Base-by-base conservation (phyloP, 148 eudicot species). In the Chenopodium suecicum region DNA sequence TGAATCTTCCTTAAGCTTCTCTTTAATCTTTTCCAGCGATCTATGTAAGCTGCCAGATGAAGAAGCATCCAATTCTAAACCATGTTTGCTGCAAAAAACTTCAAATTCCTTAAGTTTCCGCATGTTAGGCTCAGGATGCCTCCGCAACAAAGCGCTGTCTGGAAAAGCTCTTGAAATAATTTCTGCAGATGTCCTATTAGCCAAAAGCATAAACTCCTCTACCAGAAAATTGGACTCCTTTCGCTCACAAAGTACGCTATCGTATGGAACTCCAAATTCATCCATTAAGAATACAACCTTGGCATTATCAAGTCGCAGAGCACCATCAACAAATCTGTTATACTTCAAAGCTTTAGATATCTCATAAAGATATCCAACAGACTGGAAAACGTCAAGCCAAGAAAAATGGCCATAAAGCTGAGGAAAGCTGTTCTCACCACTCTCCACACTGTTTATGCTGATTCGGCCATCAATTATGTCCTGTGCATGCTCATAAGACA, bases 161-260 rank as follows among this genome's bases (percentile, higher is more conserved):
- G 99, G 98, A 86, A 88, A 95, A 69, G 95, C 93, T 78, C 91
- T 89, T 48, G 87, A 86, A 76, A 91, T 88, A 54, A 95, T 88
- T 85, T 95, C 97, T 11, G 99, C 99, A 81, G 92, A 97, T 14
- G 97, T 94, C 27, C 86, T 86, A 82, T 94, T 95, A 62, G 99
- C 99, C 88, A 95, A 87, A 83, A 95, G 95, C 98, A 95, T 95
- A 65, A 92, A 92, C 81, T 95, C 99, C 89, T 95, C 99, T 44
- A 94, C 92, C 14, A 95, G 88, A 56, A 86, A 91, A 77, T 95
- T 90, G 29, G 99, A 89, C 41, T 91, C 97, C 85, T 79, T 90
- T 37, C 87, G 80, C 65, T 86, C 91, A 69, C 85, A 85, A 22
- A 91, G 82, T 79, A 84, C 73, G 82, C 87, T 82, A 83, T 94